Percentiles rank a stretch among this genome's conserved stretches.
phyloP scores from a whole-genome alignment of 1,139 yeast genomes.

The Taphrina confusa region DNA sequence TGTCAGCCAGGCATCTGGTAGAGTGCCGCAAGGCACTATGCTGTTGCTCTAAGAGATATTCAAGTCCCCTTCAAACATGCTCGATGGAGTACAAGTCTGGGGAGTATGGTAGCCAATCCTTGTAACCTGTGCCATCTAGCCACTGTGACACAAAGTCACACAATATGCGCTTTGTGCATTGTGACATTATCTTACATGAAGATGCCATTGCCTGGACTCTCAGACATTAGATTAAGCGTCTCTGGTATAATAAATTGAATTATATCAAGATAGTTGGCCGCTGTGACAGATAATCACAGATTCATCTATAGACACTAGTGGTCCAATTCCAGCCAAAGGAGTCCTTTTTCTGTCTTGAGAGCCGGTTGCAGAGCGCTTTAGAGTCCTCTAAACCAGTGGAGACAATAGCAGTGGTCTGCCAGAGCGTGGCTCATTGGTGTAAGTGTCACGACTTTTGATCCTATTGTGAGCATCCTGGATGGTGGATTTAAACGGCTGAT shows the following conservation, averaged over 20 bases:
- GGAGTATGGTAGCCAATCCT: too few species aligned
- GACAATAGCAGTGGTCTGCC: constrained; percentile 2
- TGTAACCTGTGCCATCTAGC: too few species aligned
- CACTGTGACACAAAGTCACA: too few species aligned
- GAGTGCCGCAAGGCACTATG: constrained; percentile 3
- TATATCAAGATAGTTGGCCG: neutral
- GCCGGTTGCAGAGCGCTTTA: neutral
- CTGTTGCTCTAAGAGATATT: neutral
- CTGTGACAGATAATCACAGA: too few species aligned
- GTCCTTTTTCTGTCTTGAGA: neutral
- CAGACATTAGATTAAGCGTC: neutral
- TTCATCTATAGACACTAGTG: neutral
- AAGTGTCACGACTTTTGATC: constrained; percentile 7
- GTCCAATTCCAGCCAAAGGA: constrained; percentile 1
- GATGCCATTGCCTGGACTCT: constrained; percentile 2
- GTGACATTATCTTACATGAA: neutral
- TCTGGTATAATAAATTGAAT: neutral
- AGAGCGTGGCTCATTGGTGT: constrained; percentile 1
- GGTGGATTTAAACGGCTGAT: neutral
- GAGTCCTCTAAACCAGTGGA: too few species aligned
- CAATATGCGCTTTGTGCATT: neutral
- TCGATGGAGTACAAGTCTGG: too few species aligned
- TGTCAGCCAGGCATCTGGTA: neutral
- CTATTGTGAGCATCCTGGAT: neutral
- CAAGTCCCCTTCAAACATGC: too few species aligned